Conservation (phyloP, 208 protist species). For the Novymonas esmeraldas region DNA sequence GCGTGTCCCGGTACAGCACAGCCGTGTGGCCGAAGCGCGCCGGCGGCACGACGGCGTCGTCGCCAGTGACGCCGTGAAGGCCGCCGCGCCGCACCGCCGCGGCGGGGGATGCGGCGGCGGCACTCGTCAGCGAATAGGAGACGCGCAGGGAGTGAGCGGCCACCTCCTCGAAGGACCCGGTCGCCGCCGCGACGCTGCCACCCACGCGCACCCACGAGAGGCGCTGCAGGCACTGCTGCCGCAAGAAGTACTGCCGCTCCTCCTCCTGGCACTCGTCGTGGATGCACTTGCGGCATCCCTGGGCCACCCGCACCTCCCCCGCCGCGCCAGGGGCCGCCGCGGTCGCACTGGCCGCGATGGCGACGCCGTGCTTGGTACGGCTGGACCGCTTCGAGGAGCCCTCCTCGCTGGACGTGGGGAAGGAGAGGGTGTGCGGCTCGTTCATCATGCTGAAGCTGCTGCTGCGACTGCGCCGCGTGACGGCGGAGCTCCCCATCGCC, state of each 20-base stretch:
- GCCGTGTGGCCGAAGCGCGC: conserved; percentile 73
- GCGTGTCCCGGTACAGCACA: conserved; percentile 42
- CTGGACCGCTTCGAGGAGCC: background rate
- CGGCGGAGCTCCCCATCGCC: background rate
- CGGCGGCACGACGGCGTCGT: conserved; percentile 13
- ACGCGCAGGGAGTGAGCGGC: conserved; percentile 15
- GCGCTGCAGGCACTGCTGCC: conserved; percentile 21
- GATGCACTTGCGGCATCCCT: conserved; percentile 27
- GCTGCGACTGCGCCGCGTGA: background rate
- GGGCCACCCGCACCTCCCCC: conserved; percentile 17
- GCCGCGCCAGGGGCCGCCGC: background rate
- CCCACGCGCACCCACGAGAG: conserved; percentile 19
- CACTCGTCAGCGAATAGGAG: conserved; percentile 2
- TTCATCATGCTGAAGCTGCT: background rate
- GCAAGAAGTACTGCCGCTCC: conserved; percentile 20
- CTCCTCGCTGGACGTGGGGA: background rate
- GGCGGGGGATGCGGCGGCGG: conserved; percentile 1
- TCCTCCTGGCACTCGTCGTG: conserved; percentile 20
- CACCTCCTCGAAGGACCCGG: conserved; percentile 14
- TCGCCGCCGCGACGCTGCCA: conserved; percentile 7
- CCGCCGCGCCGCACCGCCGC: background rate
- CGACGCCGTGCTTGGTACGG: background rate
- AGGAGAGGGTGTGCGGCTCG: conserved; percentile 1
- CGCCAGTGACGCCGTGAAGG: background rate
- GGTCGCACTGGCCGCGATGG: background rate